These are phyloP conservation scores for Polyporus arcularius DNA, from an alignment of 768 basidiomycete genomes.

Conservation along the genomic window DNA sequence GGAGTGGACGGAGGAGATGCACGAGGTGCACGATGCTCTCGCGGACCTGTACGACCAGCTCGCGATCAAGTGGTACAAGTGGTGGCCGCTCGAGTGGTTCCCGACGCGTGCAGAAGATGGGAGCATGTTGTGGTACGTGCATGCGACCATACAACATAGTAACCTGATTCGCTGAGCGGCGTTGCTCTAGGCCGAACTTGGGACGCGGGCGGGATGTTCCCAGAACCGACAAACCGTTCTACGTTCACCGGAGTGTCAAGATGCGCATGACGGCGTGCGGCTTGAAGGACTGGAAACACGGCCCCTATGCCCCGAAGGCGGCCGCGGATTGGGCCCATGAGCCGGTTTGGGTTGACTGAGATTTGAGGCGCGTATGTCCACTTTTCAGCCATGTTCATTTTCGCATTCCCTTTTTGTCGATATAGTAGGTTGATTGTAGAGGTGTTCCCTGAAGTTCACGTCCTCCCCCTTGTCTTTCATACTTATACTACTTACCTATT, in stretches of 20 bases:
- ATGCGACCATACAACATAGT: slow-evolving; percentile 6
- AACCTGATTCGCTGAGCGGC: not conserved
- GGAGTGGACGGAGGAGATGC: slow-evolving; percentile 49
- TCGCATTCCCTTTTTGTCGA: too few species aligned
- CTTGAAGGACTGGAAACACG: slow-evolving; percentile 27
- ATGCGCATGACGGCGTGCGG: slow-evolving; percentile 23
- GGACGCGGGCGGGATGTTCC: slow-evolving; percentile 27
- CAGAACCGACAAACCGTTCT: slow-evolving; percentile 17
- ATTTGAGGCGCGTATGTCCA: too few species aligned
- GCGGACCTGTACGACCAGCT: slow-evolving; percentile 60
- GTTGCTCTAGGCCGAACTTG: slow-evolving; percentile 20
- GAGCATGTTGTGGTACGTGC: slow-evolving; percentile 23
- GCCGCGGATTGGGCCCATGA: slow-evolving; percentile 14
- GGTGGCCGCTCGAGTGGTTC: slow-evolving; percentile 69
- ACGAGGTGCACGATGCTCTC: slow-evolving; percentile 62
- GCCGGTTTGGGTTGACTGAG: slow-evolving; percentile 22
- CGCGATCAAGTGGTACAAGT: slow-evolving; percentile 35
- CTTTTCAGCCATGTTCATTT: too few species aligned
- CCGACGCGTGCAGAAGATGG: slow-evolving; percentile 20
- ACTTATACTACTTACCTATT: too few species aligned
- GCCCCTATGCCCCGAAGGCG: slow-evolving; percentile 34
- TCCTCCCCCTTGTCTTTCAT: too few species aligned
- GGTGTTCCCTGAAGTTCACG: too few species aligned
- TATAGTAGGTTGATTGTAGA: too few species aligned
- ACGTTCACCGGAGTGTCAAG: slow-evolving; percentile 32